phyloP scores from a whole-genome alignment of 441 rosid species.

The Mallotus japonicus region DNA sequence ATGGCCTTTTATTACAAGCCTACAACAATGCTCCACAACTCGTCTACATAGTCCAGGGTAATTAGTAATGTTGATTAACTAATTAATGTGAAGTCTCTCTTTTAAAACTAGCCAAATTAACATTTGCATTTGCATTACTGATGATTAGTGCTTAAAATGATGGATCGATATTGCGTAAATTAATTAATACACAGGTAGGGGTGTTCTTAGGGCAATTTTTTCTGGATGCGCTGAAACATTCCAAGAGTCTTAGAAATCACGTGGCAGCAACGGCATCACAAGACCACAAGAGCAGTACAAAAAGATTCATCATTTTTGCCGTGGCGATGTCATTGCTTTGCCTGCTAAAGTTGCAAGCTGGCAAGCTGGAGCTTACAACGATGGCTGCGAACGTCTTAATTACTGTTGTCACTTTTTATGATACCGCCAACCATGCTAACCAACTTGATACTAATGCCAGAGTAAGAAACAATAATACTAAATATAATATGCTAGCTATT shows the following conservation, averaged over 20 bases:
- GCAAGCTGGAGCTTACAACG: no score
- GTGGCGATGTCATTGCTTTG: conserved; percentile 56
- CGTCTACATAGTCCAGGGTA: conserved; percentile 37
- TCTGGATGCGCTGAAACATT: conserved; percentile 78
- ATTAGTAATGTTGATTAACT: conserved; percentile 17
- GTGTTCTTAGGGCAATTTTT: conserved; percentile 42
- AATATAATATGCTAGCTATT: neutral
- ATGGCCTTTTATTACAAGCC: conserved; percentile 43
- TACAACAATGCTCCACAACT: conserved; percentile 16
- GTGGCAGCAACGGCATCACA: conserved; percentile 15
- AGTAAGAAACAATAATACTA: conserved; percentile 30
- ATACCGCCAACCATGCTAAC: conserved; percentile 50
- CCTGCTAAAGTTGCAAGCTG: conserved; percentile 69
- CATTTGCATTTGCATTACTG: no score
- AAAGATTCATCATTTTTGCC: conserved; percentile 51
- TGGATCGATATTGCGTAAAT: no score
- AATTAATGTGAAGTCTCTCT: no score
- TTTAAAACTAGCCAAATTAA: no score
- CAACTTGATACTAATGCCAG: conserved; percentile 74
- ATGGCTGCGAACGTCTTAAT: conserved; percentile 59
- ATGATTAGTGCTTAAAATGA: no score
- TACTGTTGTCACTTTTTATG: conserved; percentile 44
- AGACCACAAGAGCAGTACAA: conserved; percentile 64
- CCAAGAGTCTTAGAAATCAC: conserved; percentile 54
- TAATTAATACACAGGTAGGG: conserved; percentile 43